Evolutionary conservation across 2,329 filamentous ascomycete genomes (phyloP), one percentile per base, ranked within the genome.

Genomic region (Hypoxylon sp.): DNA sequence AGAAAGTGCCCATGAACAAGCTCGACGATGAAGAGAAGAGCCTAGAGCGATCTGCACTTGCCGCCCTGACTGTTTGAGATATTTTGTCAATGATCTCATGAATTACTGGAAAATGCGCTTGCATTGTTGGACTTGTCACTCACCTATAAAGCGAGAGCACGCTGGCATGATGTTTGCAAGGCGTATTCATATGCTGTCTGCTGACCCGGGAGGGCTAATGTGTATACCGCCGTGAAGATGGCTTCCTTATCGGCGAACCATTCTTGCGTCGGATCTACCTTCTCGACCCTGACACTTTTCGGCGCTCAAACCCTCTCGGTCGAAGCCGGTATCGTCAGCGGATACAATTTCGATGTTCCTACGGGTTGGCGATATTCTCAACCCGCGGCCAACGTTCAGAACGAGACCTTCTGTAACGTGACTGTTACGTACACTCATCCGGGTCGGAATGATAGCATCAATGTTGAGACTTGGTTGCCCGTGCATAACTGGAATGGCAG

Each of bases 391-490:
- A 22, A 52, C 11, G 49, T 61, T 7, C 14, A 30, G 26, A 33
- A 63, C 36, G 24, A 46, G 6, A 52, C 49, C 14, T 78, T 79
- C 72, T 82, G 80, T 74, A 81, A 82, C 49, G 75, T 82, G 50
- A 80, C 78, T 2, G 72, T 82, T n/a, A 73, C 74, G 18, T 81
- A 81, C 70, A 80, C 77, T 0, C 80, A 82, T 68, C 76, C 78
- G 3, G 80, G 80, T 16, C 73, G 76, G 67, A 71, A 75, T 33
- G 80, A 81, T 63, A 71, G 56, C 4, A 73, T 81, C 42, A 73
- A 75, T 46, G 73, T 80, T 3, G 71, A 78, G 71, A 61, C 78
- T 56, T 73, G 78, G 76, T 68, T 79, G 65, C 74, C 80, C 56
- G 14, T 68, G 3, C 26, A 65, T 3, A 58, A 59, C 16, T 81